A percentile compares a stretch with the other conserved stretches of the same genome.
Evolutionary conservation across 1,284 basidiomycete species (phyloP).

Genomic region (Microbotryum saponariae): DNA sequence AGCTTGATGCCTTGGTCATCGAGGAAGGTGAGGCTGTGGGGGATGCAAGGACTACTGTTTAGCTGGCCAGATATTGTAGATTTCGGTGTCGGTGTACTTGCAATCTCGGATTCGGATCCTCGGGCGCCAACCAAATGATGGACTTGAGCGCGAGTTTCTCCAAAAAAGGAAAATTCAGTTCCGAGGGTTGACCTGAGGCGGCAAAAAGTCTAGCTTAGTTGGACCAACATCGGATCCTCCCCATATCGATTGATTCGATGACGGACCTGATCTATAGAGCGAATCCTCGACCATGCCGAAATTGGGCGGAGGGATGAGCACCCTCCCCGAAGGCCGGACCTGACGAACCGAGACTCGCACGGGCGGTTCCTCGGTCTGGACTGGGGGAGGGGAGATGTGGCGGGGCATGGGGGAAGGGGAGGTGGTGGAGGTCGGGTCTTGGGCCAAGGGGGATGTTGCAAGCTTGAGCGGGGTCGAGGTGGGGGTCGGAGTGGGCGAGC

Average conservation of each 20-base stretch:
- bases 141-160: conserved; percentile 47
- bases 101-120: conserved; percentile 48
- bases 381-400: too few species aligned
- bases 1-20: conserved; percentile 32
- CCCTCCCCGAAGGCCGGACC: neutral
- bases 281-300: conserved; percentile 50
- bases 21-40: conserved; percentile 28
- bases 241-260: conserved; percentile 40
- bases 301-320: conserved; percentile 46
- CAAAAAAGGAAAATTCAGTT: conserved; percentile 50
- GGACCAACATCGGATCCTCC: too few species aligned
- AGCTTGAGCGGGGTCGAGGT: too few species aligned
- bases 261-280: conserved; percentile 44
- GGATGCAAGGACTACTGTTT: neutral
- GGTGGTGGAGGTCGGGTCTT: too few species aligned
- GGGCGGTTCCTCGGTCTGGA: too few species aligned
- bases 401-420: too few species aligned
- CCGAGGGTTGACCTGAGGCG: conserved; percentile 48
- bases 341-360: too few species aligned
- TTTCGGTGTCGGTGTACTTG: conserved; percentile 32
- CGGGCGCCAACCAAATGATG: conserved; percentile 50
- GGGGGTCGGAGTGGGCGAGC: too few species aligned
- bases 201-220: conserved; percentile 48
- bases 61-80: neutral
- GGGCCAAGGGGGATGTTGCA: too few species aligned